Conservation (phyloP, 768 basidiomycete genomes). For the Trametes cubensis region DNA sequence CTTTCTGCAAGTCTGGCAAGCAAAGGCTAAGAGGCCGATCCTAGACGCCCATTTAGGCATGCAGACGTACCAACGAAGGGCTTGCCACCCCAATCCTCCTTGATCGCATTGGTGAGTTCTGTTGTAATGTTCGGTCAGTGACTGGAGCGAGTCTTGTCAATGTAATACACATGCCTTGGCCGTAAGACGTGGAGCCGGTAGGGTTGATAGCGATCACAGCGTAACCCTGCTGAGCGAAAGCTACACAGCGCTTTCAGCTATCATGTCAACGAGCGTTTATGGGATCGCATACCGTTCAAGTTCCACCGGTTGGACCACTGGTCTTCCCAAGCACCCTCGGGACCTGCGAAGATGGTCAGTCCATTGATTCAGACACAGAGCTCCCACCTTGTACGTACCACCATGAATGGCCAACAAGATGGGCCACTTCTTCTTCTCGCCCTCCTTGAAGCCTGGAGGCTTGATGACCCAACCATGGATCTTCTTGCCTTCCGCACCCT, state of each 20-base stretch:
- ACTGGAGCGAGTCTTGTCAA: neutral
- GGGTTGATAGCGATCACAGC: constrained; percentile 89
- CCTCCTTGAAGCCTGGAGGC: constrained; percentile 73
- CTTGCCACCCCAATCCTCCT: constrained; percentile 83
- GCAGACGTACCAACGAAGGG: constrained; percentile 66
- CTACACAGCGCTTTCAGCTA: constrained; percentile 4
- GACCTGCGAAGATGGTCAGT: constrained; percentile 41
- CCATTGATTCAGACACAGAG: neutral
- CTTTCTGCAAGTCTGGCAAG: constrained; percentile 57
- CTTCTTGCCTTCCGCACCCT: constrained; percentile 70
- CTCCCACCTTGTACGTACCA: constrained; percentile 41
- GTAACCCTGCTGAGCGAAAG: constrained; percentile 86
- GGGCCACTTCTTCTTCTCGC: constrained; percentile 75
- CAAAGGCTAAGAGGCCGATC: neutral
- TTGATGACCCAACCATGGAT: constrained; percentile 88
- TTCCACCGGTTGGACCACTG: constrained; percentile 94
- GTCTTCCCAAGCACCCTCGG: constrained; percentile 88
- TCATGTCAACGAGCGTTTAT: neutral
- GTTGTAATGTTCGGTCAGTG: neutral
- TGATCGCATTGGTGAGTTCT: constrained; percentile 83
- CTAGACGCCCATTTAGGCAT: too few relatives aligned
- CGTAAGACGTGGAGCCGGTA: constrained; percentile 92
- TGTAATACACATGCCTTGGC: constrained; percentile 67
- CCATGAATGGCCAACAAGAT: constrained; percentile 82
- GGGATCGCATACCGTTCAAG: constrained; percentile 59